Conservation (phyloP, 2,329 filamentous ascomycete genomes). For the Alternaria sp. region DNA sequence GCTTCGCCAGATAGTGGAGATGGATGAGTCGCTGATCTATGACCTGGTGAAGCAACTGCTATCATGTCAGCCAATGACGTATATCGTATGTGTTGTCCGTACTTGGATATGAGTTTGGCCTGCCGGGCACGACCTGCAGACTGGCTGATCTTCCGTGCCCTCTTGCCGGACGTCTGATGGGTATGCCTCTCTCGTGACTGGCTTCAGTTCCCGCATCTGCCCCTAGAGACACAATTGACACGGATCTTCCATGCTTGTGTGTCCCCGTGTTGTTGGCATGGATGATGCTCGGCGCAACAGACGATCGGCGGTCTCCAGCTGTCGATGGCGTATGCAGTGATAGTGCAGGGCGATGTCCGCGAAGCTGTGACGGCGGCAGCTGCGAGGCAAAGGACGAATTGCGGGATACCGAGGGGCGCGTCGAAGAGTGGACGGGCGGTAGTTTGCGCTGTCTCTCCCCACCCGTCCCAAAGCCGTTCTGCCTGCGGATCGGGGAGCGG, state of each 20-base stretch:
- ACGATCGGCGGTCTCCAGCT: conserved; percentile 33
- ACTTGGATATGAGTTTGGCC: conserved; percentile 44
- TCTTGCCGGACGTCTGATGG: conserved; percentile 58
- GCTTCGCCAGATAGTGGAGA: conserved; percentile 52
- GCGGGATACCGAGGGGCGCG: conserved; percentile 42
- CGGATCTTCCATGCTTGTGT: conserved; percentile 52
- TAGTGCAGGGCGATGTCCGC: conserved; percentile 71
- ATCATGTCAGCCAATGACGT: conserved; percentile 22
- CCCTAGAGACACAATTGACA: conserved; percentile 58
- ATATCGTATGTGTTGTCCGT: conserved; percentile 5
- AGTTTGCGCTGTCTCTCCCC: conserved; percentile 49
- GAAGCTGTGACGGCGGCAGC: conserved; percentile 43
- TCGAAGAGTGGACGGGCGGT: conserved; percentile 45
- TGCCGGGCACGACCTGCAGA: conserved; percentile 71
- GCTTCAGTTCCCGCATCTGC: conserved; percentile 49
- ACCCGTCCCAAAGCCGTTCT: conserved; percentile 45
- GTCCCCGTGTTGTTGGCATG: conserved; percentile 33
- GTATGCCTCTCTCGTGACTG: conserved; percentile 32
- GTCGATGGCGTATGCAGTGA: conserved; percentile 61
- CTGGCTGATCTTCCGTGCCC: conserved; percentile 81
- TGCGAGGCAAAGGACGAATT: conserved; percentile 46
- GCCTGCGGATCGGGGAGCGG: conserved; percentile 37
- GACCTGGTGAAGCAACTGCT: conserved; percentile 38
- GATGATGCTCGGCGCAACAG: conserved; percentile 25
- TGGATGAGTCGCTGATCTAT: conserved; percentile 46